A percentile compares a stretch with the other conserved stretches of the same genome.
phyloP scores from a whole-genome alignment of 2,329 filamentous ascomycete genomes.

The Simplicillium aogashimaense region DNA sequence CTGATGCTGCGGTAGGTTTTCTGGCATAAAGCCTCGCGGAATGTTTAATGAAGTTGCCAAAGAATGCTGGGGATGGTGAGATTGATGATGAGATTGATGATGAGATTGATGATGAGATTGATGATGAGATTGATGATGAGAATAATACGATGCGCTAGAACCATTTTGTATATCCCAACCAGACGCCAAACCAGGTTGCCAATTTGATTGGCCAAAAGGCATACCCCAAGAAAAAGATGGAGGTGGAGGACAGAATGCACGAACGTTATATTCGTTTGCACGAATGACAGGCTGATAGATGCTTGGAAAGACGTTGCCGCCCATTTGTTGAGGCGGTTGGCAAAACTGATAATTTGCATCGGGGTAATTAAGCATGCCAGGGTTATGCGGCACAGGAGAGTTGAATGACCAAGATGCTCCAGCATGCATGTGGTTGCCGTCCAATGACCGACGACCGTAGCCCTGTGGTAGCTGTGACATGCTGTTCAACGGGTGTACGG shows the following conservation, averaged over 20 bases:
- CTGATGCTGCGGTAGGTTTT: no score
- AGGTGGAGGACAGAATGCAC: constrained; percentile 26
- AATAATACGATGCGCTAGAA: no score
- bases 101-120: no score
- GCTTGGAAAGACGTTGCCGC: constrained; percentile 6
- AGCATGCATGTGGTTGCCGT: neutral
- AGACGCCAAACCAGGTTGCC: constrained; percentile 8
- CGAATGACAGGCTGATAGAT: constrained; percentile 21
- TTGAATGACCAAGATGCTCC: neutral
- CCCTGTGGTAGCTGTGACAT: neutral
- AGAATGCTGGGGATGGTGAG: no score
- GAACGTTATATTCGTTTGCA: constrained; percentile 25
- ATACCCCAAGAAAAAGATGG: constrained; percentile 18
- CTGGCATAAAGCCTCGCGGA: no score
- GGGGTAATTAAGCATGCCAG: constrained; percentile 6
- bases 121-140: no score
- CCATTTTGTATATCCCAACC: neutral
- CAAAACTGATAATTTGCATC: neutral
- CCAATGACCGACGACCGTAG: neutral
- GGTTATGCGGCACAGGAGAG: no score
- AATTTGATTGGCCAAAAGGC: constrained; percentile 18
- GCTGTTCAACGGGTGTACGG: no score
- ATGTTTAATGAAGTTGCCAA: no score
- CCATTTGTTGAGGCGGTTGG: neutral
- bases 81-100: no score